Base-by-base conservation (phyloP, 2,329 filamentous ascomycete species). In the Teratosphaeria zuluensis region DNA sequence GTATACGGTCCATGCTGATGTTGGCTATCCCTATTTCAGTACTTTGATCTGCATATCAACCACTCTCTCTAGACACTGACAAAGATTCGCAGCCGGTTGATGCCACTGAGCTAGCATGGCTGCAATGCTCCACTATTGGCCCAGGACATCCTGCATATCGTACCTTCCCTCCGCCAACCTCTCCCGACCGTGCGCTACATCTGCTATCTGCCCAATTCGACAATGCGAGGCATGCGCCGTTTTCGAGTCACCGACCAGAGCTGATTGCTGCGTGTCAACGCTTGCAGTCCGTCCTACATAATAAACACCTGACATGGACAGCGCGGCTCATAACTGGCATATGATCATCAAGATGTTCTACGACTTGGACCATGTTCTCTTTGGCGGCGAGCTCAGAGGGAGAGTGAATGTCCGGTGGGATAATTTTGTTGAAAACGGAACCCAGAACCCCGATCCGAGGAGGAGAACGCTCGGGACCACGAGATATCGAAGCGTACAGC, bases 261-360 rank as follows among this genome's bases (percentile, higher is more conserved):
- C 19, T 48, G 42, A 48, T 21, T 11, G 42, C n/a, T 19, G 42
- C 42, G 4, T 48, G 42, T 21, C 42, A n/a, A 48, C 42, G 42
- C 19, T n/a, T 24, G n/a, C n/a, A 48, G 6, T 24, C 42, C 1
- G n/a, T 48, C n/a, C 42, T 48, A 8, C 2, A 48, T 19, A 48
- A 4, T n/a, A n/a, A 3, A 21, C n/a, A 6, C 42, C 16, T 21
- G 16, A 2, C n/a, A 48, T 48, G 42, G 16, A 48, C 42, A 24
- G 42, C 42, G 42, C 42, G 19, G 42, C 42, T n/a, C 42, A 48
- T n/a, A 7, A 19, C 42, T 48, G 42, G 42, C 42, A 48, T 21
- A 8, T 21, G 19, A n/a, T 48, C 11, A 60, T 61, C 54, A 62
- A 63, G 46, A 57, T 60, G 28, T 63, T 63, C 57, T 48, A 60